A percentile compares a stretch with the other conserved stretches of the same genome.
These are phyloP conservation scores for Epithemia pelagica DNA, from an alignment of 108 stramenopile genomes.

Conservation along the genomic window DNA sequence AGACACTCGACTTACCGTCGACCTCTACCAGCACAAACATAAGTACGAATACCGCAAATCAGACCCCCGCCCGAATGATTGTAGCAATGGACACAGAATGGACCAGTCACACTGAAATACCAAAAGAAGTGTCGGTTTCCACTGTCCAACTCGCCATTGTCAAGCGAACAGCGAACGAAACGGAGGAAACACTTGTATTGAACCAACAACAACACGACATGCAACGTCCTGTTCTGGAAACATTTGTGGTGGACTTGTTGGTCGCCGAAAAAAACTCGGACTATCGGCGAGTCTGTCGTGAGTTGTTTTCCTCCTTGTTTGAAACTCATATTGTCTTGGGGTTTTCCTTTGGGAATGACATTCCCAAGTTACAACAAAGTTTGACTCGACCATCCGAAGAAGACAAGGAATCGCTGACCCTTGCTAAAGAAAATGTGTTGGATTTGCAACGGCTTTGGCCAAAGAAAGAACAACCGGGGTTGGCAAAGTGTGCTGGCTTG, in stretches of 20 bases:
- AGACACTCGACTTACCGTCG: constrained; percentile 20
- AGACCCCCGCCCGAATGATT: too few relatives aligned
- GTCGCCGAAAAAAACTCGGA: neutral
- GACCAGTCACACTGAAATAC: constrained; percentile 3
- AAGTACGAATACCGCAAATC: too few relatives aligned
- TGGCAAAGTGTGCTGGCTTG: constrained; percentile 14
- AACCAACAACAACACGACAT: too few relatives aligned
- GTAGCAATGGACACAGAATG: constrained; percentile 30
- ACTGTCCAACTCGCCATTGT: constrained; percentile 18
- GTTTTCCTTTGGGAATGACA: constrained; percentile 26
- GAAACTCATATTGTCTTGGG: constrained; percentile 14
- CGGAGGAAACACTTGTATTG: neutral
- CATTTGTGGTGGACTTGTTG: constrained; percentile 12
- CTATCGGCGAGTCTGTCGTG: neutral
- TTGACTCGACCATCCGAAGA: neutral
- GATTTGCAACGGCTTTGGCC: constrained; percentile 17
- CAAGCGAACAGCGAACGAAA: neutral
- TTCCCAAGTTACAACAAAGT: constrained; percentile 16
- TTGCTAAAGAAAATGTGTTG: too few relatives aligned
- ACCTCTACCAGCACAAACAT: too few relatives aligned
- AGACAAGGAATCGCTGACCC: too few relatives aligned
- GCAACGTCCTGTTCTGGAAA: too few relatives aligned
- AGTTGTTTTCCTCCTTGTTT: constrained; percentile 2
- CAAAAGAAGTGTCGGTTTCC: neutral
- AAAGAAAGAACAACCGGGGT: constrained; percentile 6